These are phyloP conservation scores for Piper longum DNA, from an alignment of 164 flowering plant species.

Conservation along the genomic window DNA sequence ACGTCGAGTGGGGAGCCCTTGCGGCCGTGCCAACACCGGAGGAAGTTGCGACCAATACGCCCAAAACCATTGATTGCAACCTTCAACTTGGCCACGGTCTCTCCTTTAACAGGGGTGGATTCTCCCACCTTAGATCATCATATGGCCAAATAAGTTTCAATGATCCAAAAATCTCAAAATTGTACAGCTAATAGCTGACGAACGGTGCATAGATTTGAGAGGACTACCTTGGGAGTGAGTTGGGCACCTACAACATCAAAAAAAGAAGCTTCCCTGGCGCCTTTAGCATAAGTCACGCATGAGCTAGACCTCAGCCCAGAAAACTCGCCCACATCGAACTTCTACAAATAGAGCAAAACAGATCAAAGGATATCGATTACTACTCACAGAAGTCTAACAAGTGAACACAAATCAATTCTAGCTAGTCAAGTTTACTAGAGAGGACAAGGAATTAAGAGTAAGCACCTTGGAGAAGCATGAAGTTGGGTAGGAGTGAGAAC, in stretches of 20 bases:
- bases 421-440: not conserved
- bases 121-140: constrained; percentile 25
- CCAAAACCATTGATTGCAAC: constrained; percentile 94
- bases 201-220: too few relatives aligned
- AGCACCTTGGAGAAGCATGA: constrained; percentile 62
- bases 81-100: constrained; percentile 73
- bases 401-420: too few relatives aligned
- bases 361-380: not conserved
- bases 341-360: constrained; percentile 25
- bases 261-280: constrained; percentile 49
- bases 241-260: constrained; percentile 63
- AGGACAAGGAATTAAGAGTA: not conserved
- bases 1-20: constrained; percentile 83
- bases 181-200: too few relatives aligned
- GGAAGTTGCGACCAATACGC: constrained; percentile 93
- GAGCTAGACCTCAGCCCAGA: constrained; percentile 55
- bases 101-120: constrained; percentile 38
- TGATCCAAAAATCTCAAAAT: not conserved
- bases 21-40: constrained; percentile 97
- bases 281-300: constrained; percentile 33
- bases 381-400: not conserved
- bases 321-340: constrained; percentile 56
- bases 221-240: constrained; percentile 61
- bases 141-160: not conserved
- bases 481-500: constrained; percentile 37